A percentile compares a stretch with the other conserved stretches of the same genome.
phyloP scores from a whole-genome alignment of 2,329 filamentous ascomycete species.

The Neopestalotiopsis sp. region DNA sequence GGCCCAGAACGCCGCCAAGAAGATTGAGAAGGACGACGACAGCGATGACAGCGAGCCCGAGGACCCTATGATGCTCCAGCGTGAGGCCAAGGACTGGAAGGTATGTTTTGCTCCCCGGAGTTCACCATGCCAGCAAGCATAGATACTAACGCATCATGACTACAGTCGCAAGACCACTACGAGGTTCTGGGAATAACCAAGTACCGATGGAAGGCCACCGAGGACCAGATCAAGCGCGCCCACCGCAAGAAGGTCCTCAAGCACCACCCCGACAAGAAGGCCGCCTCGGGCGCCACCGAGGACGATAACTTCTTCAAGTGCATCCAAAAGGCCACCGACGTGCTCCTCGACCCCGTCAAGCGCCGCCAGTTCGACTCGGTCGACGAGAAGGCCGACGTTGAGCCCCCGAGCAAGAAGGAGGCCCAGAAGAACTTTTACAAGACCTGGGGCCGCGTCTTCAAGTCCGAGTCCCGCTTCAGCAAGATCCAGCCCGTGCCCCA shows the following conservation, averaged over 20 bases:
- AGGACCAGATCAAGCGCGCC: constrained; percentile 98
- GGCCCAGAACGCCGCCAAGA: constrained; percentile 93
- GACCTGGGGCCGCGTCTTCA: constrained; percentile 89
- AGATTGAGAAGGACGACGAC: constrained; percentile 88
- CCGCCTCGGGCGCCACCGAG: constrained; percentile 82
- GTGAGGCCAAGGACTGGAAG: constrained; percentile 99
- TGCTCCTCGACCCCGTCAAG: constrained; percentile 89
- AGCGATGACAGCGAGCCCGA: constrained; percentile 93
- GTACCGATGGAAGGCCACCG: constrained; percentile 90
- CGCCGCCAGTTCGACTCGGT: constrained; percentile 96
- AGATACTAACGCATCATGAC: background rate
- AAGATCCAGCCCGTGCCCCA: constrained; percentile 86
- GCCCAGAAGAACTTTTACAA: constrained; percentile 92
- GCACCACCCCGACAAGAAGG: constrained; percentile 99
- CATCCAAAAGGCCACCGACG: constrained; percentile 96
- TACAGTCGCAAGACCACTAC: constrained; percentile 92
- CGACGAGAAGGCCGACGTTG: constrained; percentile 90
- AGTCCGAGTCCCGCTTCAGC: constrained; percentile 91
- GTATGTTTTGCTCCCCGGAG: constrained; percentile 47
- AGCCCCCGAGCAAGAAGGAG: constrained; percentile 92
- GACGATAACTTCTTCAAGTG: constrained; percentile 99
- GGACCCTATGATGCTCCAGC: constrained; percentile 88
- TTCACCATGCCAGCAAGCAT: background rate
- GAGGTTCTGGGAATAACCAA: constrained; percentile 92
- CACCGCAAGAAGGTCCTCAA: constrained; percentile 99